Conservation (phyloP, 1,284 basidiomycete genomes). For the Ganoderma lucidum region DNA sequence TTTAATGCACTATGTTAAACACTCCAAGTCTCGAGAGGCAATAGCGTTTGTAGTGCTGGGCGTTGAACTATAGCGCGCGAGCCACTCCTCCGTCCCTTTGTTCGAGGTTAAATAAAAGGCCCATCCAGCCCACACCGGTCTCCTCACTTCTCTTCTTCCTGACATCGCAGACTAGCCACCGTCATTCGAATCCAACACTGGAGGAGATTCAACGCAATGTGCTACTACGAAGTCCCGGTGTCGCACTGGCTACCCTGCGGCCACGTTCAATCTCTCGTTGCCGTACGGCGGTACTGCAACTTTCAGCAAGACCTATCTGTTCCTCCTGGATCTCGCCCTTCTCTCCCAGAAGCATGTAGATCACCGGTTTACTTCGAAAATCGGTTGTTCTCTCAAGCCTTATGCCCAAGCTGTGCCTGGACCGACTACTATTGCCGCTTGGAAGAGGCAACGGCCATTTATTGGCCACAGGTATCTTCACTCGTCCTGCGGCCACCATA, state of each 20-base stretch:
- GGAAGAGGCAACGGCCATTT: not conserved
- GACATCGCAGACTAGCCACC: not conserved
- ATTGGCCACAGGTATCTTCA: not conserved
- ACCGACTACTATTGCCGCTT: not conserved
- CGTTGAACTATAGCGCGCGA: not conserved
- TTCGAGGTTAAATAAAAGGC: not conserved
- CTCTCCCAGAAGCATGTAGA: not conserved
- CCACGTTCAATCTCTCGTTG: not conserved
- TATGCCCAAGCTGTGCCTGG: constrained; percentile 16
- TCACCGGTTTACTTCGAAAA: not conserved
- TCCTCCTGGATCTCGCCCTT: not conserved
- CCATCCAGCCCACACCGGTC: no score
- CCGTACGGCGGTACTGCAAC: not conserved
- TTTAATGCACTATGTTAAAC: constrained; percentile 12
- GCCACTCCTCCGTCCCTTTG: not conserved
- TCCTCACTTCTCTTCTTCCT: not conserved
- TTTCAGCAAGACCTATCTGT: not conserved
- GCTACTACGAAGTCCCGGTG: constrained; percentile 12
- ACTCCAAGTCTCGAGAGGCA: not conserved
- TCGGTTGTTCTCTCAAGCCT: not conserved
- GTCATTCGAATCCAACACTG: not conserved
- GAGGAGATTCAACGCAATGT: constrained; percentile 7
- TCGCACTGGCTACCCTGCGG: constrained; percentile 17
- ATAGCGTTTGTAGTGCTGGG: not conserved
- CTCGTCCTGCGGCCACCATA: not conserved